A percentile compares a stretch with the other conserved stretches of the same genome.
Conservation (phyloP, 768 basidiomycete species). For the Tephrocybe rancida region DNA sequence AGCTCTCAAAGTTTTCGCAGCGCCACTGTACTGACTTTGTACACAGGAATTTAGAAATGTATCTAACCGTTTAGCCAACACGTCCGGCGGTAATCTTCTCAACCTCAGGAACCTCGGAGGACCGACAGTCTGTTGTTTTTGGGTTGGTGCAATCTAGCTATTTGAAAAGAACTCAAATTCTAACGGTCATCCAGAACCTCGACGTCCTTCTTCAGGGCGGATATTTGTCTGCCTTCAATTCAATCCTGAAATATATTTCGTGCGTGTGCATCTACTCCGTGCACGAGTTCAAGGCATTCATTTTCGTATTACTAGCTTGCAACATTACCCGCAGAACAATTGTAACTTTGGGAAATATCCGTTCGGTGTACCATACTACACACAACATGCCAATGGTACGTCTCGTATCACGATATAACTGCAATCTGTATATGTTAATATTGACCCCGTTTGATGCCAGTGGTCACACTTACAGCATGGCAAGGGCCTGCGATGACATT, state of each 20-base stretch:
- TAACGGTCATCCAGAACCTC: constrained; percentile 35
- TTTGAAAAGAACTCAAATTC: background rate
- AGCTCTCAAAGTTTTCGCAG: background rate
- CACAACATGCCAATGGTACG: constrained; percentile 48
- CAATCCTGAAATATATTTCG: constrained; percentile 51
- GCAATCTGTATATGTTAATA: background rate
- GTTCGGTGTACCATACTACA: constrained; percentile 44
- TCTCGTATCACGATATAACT: background rate
- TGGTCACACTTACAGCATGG: constrained; percentile 46
- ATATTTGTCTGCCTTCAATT: constrained; percentile 35
- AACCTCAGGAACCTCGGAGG: constrained; percentile 43
- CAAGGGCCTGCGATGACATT: constrained; percentile 42
- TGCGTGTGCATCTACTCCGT: constrained; percentile 21
- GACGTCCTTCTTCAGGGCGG: constrained; percentile 43
- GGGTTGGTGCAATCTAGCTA: constrained; percentile 34
- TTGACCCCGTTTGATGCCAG: constrained; percentile 22
- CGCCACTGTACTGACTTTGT: background rate
- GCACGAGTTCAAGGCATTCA: background rate
- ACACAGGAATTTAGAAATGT: constrained; percentile 43
- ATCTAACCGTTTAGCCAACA: constrained; percentile 34
- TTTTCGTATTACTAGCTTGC: constrained; percentile 32
- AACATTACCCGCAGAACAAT: constrained; percentile 57
- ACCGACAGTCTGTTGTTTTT: constrained; percentile 53
- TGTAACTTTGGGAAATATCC: constrained; percentile 36
- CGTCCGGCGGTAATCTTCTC: constrained; percentile 40